Percentiles rank a stretch among this genome's conserved stretches.
These are phyloP conservation scores for Neonectria sp. DNA, from an alignment of 2,329 filamentous ascomycete genomes.

Conservation along the genomic window DNA sequence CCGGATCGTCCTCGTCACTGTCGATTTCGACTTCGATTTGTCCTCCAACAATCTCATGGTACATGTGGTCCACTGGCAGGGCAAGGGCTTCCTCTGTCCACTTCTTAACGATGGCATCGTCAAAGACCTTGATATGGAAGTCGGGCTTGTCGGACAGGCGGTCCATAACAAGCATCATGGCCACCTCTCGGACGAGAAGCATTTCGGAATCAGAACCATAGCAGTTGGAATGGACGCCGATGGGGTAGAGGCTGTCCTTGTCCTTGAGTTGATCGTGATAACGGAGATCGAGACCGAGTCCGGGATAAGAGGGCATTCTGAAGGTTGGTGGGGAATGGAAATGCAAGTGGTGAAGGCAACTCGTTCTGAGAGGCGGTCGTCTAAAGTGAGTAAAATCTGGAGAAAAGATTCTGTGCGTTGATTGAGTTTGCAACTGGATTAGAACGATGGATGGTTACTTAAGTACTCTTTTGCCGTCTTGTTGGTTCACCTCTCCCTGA, in stretches of 20 bases:
- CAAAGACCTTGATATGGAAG: conserved; percentile 48
- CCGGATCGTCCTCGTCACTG: no score
- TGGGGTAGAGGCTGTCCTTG: not conserved
- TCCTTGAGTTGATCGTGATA: conserved; percentile 7
- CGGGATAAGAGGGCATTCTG: not conserved
- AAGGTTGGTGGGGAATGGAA: no score
- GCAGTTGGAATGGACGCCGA: conserved; percentile 17
- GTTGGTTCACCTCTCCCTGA: not conserved
- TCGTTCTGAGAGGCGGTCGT: no score
- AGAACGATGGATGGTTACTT: not conserved
- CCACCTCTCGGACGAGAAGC: conserved; percentile 46
- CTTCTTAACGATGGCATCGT: conserved; percentile 31
- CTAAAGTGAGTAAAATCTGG: no score
- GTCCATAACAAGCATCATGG: conserved; percentile 49
- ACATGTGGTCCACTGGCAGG: conserved; percentile 6
- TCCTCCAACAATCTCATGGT: conserved; percentile 22
- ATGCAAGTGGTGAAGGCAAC: no score
- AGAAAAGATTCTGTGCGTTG: not conserved
- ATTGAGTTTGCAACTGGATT: not conserved
- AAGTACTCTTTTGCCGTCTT: not conserved
- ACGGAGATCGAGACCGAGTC: conserved; percentile 18
- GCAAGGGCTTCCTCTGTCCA: conserved; percentile 34
- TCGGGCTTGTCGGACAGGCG: conserved; percentile 49
- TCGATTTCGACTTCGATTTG: not conserved
- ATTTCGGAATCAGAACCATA: conserved; percentile 13